phyloP scores from a whole-genome alignment of 1,284 basidiomycete genomes.

The Fomes fomentarius region DNA sequence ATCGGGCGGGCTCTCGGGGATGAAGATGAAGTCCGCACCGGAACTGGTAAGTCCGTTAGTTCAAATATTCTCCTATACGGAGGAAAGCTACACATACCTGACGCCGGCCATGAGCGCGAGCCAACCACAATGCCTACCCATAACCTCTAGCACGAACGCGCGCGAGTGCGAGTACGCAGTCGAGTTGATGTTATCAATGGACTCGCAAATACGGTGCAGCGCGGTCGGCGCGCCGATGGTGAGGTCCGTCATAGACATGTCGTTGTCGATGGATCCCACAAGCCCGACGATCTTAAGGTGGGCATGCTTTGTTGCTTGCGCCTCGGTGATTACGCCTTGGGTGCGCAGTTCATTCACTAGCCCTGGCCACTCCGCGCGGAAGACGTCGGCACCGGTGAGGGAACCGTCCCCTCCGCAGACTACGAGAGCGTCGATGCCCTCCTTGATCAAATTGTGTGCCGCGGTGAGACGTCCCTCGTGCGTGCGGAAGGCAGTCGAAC shows the following conservation, averaged over 20 bases:
- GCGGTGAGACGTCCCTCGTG: slow-evolving; percentile 86
- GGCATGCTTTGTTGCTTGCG: slow-evolving; percentile 71
- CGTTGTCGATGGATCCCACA: slow-evolving; percentile 98
- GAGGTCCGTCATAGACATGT: slow-evolving; percentile 97
- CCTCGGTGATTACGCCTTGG: slow-evolving; percentile 73
- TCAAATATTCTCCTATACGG: too few relatives aligned
- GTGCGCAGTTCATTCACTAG: slow-evolving; percentile 73
- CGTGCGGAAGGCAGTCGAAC: slow-evolving; percentile 88
- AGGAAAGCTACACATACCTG: too few relatives aligned
- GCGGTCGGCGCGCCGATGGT: slow-evolving; percentile 98
- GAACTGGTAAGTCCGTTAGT: slow-evolving; percentile 52
- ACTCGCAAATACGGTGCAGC: slow-evolving; percentile 94
- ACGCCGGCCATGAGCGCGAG: slow-evolving; percentile 92
- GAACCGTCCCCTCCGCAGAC: slow-evolving; percentile 98
- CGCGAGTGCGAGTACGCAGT: slow-evolving; percentile 96
- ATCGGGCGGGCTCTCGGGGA: slow-evolving; percentile 89
- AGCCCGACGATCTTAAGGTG: slow-evolving; percentile 97
- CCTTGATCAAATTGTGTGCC: slow-evolving; percentile 90
- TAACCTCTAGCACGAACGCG: slow-evolving; percentile 98
- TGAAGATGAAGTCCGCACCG: slow-evolving; percentile 97
- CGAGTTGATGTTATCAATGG: slow-evolving; percentile 97
- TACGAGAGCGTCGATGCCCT: slow-evolving; percentile 95
- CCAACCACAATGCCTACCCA: slow-evolving; percentile 99
- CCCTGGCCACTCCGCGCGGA: slow-evolving; percentile 92
- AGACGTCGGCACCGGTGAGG: slow-evolving; percentile 93